Evolutionary conservation across 352 stramenopile species (phyloP).

Genomic region (Aphanomyces invadans): DNA sequence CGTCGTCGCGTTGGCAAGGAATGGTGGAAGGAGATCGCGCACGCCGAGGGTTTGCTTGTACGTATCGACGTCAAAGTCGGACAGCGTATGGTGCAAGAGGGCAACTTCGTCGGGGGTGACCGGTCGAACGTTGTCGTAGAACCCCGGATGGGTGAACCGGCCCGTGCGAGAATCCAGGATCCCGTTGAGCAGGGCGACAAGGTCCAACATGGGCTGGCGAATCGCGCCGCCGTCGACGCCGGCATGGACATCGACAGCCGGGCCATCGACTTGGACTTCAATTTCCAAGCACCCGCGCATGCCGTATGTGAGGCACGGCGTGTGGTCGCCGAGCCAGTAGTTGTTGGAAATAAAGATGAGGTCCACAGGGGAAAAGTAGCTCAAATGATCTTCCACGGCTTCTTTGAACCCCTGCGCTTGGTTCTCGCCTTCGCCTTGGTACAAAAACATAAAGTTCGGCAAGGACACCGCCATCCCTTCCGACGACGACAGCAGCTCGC

Average conservation of each 20-base stretch:
- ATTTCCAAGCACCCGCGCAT: constrained; percentile 35
- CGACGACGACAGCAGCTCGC: not conserved
- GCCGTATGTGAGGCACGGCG: constrained; percentile 64
- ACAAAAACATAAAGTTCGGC: constrained; percentile 26
- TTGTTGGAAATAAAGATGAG: constrained; percentile 49
- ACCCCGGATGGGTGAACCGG: constrained; percentile 10
- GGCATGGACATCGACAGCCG: constrained; percentile 19
- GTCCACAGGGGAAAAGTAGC: constrained; percentile 21
- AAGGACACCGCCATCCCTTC: constrained; percentile 1
- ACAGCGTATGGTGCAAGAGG: constrained; percentile 21
- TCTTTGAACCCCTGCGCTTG: constrained; percentile 23
- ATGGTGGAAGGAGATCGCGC: constrained; percentile 9
- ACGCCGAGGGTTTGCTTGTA: constrained; percentile 21
- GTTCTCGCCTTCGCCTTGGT: constrained; percentile 27
- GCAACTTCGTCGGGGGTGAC: constrained; percentile 16
- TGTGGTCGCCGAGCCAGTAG: constrained; percentile 58
- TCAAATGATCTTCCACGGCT: constrained; percentile 22
- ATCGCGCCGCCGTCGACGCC: constrained; percentile 26
- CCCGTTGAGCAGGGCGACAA: constrained; percentile 20
- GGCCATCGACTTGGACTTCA: constrained; percentile 24
- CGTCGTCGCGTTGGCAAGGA: not conserved
- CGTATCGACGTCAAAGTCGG: constrained; percentile 22
- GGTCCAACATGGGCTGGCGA: constrained; percentile 20
- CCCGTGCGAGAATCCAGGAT: constrained; percentile 16
- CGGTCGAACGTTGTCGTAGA: constrained; percentile 21